Evolutionary conservation across 2,329 filamentous ascomycete species (phyloP), one percentile per base, ranked within the genome.

Genomic region (Exophiala xenobiotica): DNA sequence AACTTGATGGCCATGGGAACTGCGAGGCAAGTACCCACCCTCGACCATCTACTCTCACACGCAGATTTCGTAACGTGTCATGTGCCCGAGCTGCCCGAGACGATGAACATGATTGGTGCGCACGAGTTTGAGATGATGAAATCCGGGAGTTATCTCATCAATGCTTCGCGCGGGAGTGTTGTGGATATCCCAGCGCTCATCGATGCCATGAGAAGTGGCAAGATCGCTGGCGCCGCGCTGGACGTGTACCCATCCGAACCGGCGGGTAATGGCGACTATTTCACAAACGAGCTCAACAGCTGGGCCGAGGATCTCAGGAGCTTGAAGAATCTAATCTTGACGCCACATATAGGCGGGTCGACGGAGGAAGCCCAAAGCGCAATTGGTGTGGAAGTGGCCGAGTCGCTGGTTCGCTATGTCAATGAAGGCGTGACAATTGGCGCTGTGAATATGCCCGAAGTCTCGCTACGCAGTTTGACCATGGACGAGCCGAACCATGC

Each of bases 351-450:
- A 66, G 93, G 93, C 63, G 93, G 93, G 49, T 96, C 90, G 71
- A 99, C 93, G 0, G 93, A 99, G 73, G 93, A 99, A 74, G 93
- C 93, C 4, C 93, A 99, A 74, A 86, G 88, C 52, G 92, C 93
- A 12, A 99, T 99, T 68, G 93, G 93, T 62, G 80, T 95, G 37
- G 93, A 99, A 77, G 93, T 99, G 52, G 84, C 82, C 58, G 86
- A 93, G 41, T 88, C 91, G 33, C 77, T 99, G 46, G 87, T 95
- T 51, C 84, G 88, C 65, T 99, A 97, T 70, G 93, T 97, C 68
- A 99, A 97, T 74, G 90, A 93, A 70, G 93, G 93, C 54, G 83
- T 86, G 50, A 99, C 93, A 2, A 72, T 95, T 20, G 91, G 90
- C 60, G 90, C 91, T 55, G 93, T 97, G 68, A 99, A 99, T 74